Base-by-base conservation (phyloP, 805 yeast species). In the Naumovozyma baii region DNA sequence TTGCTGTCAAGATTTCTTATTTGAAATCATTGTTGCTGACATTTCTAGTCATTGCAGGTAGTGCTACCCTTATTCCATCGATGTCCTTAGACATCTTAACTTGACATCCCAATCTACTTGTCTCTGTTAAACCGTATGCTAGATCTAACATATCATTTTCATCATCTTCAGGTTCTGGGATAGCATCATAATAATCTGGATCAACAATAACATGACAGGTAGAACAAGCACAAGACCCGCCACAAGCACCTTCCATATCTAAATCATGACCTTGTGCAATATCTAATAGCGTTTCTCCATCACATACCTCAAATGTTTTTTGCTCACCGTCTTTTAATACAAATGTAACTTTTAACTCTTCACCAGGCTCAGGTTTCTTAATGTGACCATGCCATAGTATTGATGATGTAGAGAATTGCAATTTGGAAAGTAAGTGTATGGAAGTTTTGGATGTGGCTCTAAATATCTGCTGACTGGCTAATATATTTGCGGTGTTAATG, bases 231-330 rank as follows among this genome's bases (percentile, higher is more conserved):
- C 98, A 92, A 3, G 96, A 86, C 3, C 97, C 98, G 17, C 98
- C 98, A 64, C 98, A 92, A 0, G 98, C 98, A 34, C 85, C 95
- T 61, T 92, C 98, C 92, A 92, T 88, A 49, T 92, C 98, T 42
- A 92, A 63, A 52, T 88, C 82, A 57, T 88, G 65, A 3, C 92
- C 94, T 64, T 92, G 97, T 4, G 97, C 98, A 41, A 92, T 86
- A 59, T 92, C 98, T 58, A 92, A 66, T 19, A 92, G 57, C 29
- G 87, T 78, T 57, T 92, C 98, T 12, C 97, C 97, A 50, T 82
- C 95, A 2, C 90, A 80, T 2, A 82, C 97, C 55, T 87, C 96
- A 51, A 74, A 75, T 1, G 83, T 76, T 48, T 76, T 68, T 57
- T 87, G 96, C 33, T 73, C 69, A 3, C 97, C 97, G 45, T 90